Conservation (phyloP, 352 stramenopile genomes). For the Phytophthora hybrid region DNA sequence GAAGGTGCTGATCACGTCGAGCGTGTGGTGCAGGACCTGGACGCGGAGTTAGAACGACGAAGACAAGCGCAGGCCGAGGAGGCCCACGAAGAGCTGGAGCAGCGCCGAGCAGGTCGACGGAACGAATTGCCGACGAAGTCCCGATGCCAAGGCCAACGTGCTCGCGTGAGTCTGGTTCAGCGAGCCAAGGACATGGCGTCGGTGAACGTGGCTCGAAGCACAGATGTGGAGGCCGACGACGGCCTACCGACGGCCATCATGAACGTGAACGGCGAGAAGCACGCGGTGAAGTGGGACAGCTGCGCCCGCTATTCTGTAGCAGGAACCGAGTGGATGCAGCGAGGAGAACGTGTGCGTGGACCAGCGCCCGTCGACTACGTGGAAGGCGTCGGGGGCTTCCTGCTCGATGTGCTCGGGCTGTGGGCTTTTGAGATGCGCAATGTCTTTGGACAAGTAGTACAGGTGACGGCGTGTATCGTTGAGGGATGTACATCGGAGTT, state of each 20-base stretch:
- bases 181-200: background rate
- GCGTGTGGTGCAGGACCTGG: no score
- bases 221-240: background rate
- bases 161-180: background rate
- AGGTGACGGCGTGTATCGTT: no score
- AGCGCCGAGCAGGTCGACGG: background rate
- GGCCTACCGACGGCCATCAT: background rate
- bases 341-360: background rate
- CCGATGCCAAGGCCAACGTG: background rate
- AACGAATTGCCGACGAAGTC: background rate
- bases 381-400: background rate
- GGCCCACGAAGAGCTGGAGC: background rate
- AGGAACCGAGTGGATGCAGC: background rate
- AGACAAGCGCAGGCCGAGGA: no score
- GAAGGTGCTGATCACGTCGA: no score
- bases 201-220: background rate
- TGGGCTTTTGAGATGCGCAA: background rate
- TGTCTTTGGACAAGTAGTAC: no score
- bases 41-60: no score
- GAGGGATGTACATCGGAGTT: no score
- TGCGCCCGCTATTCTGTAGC: background rate
- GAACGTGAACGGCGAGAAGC: background rate
- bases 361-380: no score
- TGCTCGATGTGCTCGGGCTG: background rate
- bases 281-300: background rate